Base-by-base conservation (phyloP, 805 yeast species). In the Saccharomyces mikatae region DNA sequence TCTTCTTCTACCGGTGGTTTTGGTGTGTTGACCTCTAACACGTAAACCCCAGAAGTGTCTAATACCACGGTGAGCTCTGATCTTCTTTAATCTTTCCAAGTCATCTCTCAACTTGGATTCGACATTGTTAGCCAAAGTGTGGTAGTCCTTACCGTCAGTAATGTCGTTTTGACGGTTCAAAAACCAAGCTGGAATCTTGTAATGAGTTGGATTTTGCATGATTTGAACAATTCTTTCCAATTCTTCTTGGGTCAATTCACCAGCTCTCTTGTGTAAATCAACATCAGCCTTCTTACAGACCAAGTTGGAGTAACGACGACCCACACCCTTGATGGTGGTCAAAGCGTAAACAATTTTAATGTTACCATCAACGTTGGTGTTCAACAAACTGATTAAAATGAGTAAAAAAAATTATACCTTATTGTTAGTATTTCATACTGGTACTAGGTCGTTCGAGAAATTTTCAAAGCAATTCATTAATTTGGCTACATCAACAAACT, bases 11-110 rank as follows among this genome's bases (percentile, higher is more conserved):
- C 97, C 96, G 72, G 99, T 94, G 78, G 99, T 92, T 88, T 94
- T 94, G 86, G 99, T 94, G 84, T 94, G 99, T 85, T 94, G 99
- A 83, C 99, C 99, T 86, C 99, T 90, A 80, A 95, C 99, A 84
- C 94, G 94, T 78, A 94, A 83, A 78, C 97, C 97, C 98, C 97
- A 94, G 92, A 86, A 91, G 85, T 94, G 99, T 87, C 99, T 90
- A 80, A 94, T 87, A 92, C 99, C 99, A 82, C 98, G 86, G 94
- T 94, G 99, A 75, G 98, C 83, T 86, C 99, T 95, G 87, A 95
- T 94, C 83, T 94, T 94, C 96, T 95, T 95, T 80, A 94, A 84
- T 86, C 98, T 92, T 84, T 94, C 99, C 79, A 94, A 84, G 76
- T 94, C 99, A 77, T 94, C 99, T 89, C 99, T 94, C 80, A 94